Percentiles rank a stretch among this genome's conserved stretches.
phyloP scores from a whole-genome alignment of 192 early-diverging fungal species.

The Coemansia sp. region DNA sequence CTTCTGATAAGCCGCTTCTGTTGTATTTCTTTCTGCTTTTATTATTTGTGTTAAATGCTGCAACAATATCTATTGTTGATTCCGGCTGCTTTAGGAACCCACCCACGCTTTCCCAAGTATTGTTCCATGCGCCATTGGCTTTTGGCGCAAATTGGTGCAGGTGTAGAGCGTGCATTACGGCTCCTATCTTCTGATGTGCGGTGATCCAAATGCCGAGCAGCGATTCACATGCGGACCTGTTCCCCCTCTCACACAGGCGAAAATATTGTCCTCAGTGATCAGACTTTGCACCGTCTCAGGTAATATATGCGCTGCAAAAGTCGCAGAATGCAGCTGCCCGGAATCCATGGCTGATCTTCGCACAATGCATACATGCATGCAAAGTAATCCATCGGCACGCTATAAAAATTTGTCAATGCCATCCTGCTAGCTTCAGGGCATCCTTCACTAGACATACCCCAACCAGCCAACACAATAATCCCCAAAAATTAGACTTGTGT shows the following conservation, averaged over 20 bases:
- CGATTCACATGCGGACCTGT: not conserved
- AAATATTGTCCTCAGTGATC: not conserved
- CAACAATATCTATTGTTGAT: conserved; percentile 12
- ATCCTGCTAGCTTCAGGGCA: too few relatives aligned
- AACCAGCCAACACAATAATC: not conserved
- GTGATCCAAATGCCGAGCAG: not conserved
- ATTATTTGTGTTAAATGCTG: conserved; percentile 6
- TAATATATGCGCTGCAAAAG: conserved; percentile 17
- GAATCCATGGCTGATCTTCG: conserved; percentile 15
- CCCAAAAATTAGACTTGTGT: not conserved
- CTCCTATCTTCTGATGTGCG: not conserved
- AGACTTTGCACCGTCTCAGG: not conserved
- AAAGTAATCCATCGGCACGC: conserved; percentile 8
- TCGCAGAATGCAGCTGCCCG: conserved; percentile 7
- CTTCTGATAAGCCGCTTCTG: conserved; percentile 5
- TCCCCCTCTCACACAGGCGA: not conserved
- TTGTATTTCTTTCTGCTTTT: not conserved
- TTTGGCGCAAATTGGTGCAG: not conserved
- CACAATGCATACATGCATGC: conserved; percentile 11
- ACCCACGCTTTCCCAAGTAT: not conserved
- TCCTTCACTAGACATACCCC: too few relatives aligned
- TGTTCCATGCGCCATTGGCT: conserved; percentile 1
- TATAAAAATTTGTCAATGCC: not conserved
- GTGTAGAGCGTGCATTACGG: not conserved
- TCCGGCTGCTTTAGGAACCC: not conserved